A percentile compares a stretch with the other conserved stretches of the same genome.
phyloP scores from a whole-genome alignment of 208 protist genomes.

The Crithidia sp. region DNA sequence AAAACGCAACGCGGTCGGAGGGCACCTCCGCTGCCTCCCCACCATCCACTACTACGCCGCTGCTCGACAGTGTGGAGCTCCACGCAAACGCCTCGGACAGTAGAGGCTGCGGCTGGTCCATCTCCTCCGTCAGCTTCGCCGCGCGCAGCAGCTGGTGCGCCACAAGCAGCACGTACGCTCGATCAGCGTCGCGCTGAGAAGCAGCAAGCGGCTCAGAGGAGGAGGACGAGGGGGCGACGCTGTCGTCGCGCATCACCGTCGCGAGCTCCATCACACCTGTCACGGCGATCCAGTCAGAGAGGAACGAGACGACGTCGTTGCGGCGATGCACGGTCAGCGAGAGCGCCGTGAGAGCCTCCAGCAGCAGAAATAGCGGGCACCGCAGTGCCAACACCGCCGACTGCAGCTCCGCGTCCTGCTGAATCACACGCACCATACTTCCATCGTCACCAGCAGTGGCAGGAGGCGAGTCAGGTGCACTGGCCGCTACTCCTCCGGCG shows the following conservation, averaged over 20 bases:
- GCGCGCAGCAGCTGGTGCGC: constrained; percentile 65
- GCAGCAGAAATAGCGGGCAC: constrained; percentile 32
- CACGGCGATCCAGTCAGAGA: constrained; percentile 41
- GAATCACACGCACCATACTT: constrained; percentile 2
- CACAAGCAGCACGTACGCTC: constrained; percentile 34
- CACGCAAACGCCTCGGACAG: constrained; percentile 49
- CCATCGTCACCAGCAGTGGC: not conserved
- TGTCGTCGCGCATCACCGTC: not conserved
- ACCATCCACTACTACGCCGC: constrained; percentile 58
- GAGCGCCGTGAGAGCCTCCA: constrained; percentile 48
- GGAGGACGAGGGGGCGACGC: not conserved
- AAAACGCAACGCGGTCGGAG: constrained; percentile 68
- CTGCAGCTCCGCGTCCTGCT: constrained; percentile 7
- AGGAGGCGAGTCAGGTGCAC: no score
- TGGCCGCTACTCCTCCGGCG: no score
- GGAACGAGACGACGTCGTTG: constrained; percentile 37
- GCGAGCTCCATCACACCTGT: constrained; percentile 31
- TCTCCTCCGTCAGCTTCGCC: constrained; percentile 65
- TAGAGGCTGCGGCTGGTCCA: constrained; percentile 62
- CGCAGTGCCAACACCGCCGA: constrained; percentile 16
- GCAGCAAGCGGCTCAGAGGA: no score
- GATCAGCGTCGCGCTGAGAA: constrained; percentile 5
- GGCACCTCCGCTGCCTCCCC: constrained; percentile 52
- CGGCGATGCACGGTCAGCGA: constrained; percentile 47
- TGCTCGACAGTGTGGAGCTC: constrained; percentile 28